phyloP scores from a whole-genome alignment of 345 rosid genomes.

The Clarkia xantiana region DNA sequence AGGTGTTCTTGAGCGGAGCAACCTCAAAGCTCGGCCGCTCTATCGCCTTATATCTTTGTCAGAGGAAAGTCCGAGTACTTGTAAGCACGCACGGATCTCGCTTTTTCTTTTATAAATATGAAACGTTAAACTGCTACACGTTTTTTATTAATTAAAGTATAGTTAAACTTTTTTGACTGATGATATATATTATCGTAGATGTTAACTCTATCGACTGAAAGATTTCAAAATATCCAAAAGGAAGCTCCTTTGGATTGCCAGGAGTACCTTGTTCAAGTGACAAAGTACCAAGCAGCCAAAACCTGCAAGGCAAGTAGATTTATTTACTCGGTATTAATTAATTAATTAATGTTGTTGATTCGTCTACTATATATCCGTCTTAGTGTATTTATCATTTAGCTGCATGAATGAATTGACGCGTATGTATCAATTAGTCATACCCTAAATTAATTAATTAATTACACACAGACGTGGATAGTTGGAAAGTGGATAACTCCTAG shows the following conservation, averaged over 20 bases:
- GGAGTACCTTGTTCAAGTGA: slow-evolving; percentile 70
- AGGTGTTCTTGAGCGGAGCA: slow-evolving; percentile 88
- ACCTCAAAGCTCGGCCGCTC: slow-evolving; percentile 99
- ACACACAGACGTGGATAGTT: slow-evolving; percentile 78
- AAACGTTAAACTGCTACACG: background rate
- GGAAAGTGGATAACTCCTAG: slow-evolving; percentile 93
- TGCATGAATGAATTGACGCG: too few relatives aligned
- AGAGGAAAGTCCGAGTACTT: slow-evolving; percentile 58
- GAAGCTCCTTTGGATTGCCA: slow-evolving; percentile 80
- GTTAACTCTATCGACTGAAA: slow-evolving; percentile 71
- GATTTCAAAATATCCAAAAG: slow-evolving; percentile 72
- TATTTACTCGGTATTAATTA: too few relatives aligned
- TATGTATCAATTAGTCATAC: background rate
- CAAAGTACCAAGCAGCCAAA: slow-evolving; percentile 79
- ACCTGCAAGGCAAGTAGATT: slow-evolving; percentile 52
- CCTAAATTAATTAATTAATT: background rate
- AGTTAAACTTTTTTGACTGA: too few relatives aligned
- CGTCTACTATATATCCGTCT: too few relatives aligned
- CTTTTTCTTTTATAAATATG: background rate
- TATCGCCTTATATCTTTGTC: slow-evolving; percentile 86
- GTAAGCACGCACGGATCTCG: slow-evolving; percentile 30
- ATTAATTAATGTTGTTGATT: too few relatives aligned
- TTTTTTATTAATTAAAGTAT: background rate
- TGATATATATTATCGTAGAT: slow-evolving; percentile 46
- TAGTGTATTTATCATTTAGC: too few relatives aligned